phyloP scores from a whole-genome alignment of 805 yeast genomes.

The Starmerella gropengiesseri region DNA sequence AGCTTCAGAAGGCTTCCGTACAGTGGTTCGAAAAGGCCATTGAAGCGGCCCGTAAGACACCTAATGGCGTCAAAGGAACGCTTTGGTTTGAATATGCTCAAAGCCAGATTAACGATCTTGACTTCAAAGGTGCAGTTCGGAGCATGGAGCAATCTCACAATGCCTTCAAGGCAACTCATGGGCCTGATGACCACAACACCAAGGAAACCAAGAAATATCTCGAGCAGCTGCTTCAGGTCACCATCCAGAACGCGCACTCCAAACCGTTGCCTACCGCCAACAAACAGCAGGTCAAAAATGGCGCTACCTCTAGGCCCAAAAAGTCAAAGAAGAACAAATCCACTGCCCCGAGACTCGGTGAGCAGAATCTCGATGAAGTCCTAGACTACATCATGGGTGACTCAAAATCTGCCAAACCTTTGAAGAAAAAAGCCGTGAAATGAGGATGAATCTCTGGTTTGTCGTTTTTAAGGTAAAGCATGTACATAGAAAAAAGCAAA shows the following conservation, averaged over 20 bases:
- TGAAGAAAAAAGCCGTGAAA: not conserved
- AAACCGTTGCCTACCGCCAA: constrained; percentile 1
- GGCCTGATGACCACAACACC: constrained; percentile 57
- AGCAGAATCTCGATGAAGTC: constrained; percentile 50
- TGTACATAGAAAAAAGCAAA: constrained; percentile 1
- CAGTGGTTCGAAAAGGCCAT: constrained; percentile 47
- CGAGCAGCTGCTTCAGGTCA: constrained; percentile 42
- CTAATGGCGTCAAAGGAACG: constrained; percentile 52
- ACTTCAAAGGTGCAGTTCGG: constrained; percentile 46
- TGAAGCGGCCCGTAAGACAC: constrained; percentile 42
- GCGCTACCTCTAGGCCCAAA: not conserved
- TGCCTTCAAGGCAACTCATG: constrained; percentile 47
- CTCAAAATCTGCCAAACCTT: not conserved
- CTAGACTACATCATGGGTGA: constrained; percentile 41
- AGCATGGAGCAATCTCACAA: constrained; percentile 46
- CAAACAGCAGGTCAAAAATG: not conserved
- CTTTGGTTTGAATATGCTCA: constrained; percentile 62
- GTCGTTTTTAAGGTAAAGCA: too few species aligned
- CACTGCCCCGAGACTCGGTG: constrained; percentile 15
- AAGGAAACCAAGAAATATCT: constrained; percentile 58
- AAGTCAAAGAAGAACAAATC: constrained; percentile 1
- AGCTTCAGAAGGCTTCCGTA: constrained; percentile 35
- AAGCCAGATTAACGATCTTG: constrained; percentile 41
- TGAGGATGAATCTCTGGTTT: not conserved
- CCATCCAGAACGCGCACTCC: constrained; percentile 29